Conservation (phyloP, 73 alveolate genomes). For the Stentor coeruleus region DNA sequence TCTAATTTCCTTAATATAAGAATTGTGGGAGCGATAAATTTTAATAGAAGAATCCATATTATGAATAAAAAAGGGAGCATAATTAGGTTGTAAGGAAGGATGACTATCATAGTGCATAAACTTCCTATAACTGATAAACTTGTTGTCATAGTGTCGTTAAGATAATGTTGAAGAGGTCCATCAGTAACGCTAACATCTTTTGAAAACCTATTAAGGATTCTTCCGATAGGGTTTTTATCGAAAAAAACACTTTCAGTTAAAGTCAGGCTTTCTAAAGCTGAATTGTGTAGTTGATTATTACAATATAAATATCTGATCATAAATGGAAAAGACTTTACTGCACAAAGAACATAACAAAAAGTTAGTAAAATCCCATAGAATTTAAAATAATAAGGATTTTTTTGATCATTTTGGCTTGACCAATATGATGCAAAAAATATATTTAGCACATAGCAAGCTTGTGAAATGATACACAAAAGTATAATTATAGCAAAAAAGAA, state of each 20-base stretch:
- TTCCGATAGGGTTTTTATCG: constrained; percentile 51
- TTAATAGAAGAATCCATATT: neutral
- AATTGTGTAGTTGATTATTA: neutral
- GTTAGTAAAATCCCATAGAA: neutral
- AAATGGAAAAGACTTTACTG: too few relatives aligned
- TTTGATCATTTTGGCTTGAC: neutral
- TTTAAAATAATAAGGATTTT: neutral
- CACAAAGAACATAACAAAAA: too few relatives aligned
- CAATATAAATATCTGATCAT: too few relatives aligned
- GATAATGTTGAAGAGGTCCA: constrained; percentile 7
- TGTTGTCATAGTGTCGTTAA: constrained; percentile 18
- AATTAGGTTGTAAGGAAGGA: neutral
- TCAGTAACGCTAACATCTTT: constrained; percentile 35
- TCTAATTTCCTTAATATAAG: neutral
- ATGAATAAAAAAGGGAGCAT: neutral
- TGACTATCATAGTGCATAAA: neutral
- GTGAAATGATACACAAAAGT: neutral
- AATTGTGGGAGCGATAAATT: neutral
- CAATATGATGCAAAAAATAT: neutral
- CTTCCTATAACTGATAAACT: neutral
- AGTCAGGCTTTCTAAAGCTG: neutral
- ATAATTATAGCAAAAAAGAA: neutral
- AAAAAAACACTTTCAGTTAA: constrained; percentile 33
- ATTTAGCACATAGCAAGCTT: neutral
- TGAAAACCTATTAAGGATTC: constrained; percentile 49